Base-by-base conservation (phyloP, 2,329 filamentous ascomycete genomes). In the Fusarium globosum region DNA sequence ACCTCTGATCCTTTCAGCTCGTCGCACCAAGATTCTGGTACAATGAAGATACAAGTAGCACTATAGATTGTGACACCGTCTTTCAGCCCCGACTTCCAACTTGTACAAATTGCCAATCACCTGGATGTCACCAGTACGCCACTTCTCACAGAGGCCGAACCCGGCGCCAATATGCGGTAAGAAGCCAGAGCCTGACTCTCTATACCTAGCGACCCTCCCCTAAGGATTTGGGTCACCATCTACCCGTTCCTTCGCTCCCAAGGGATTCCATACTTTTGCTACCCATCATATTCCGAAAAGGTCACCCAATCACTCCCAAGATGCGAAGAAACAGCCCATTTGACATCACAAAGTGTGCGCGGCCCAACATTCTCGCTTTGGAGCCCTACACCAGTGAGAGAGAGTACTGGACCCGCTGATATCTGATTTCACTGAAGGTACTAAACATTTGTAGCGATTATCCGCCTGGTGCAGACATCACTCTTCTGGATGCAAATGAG, bases 391-490 rank as follows among this genome's bases (percentile, higher is more conserved):
- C 15, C 42, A 43, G 42, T 43, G 42, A 43, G 42, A 5, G 42
- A 43, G 42, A 23, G 42, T 43, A 43, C 4, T 43, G 23, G n/a
- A 1, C n/a, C n/a, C 42, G 1, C 10, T 18, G 10, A 18, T 23
- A 13, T 6, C 11, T 18, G 2, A 13, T 18, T 23, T 23, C 15
- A 18, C n/a, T 13, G 0, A 18, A 23, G 1, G 11, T 23, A 43
- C 42, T 43, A 43, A 43, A 8, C 0, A 23, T 1, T 43, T 18
- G 6, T 18, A 43, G 42, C 11, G 42, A 43, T 23, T 43, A 43
- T 43, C 42, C 42, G 0, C 42, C 42, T 18, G 42, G 16, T 8
- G 42, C n/a, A 8, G n/a, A 43, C 11, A 43, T 43, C n/a, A 43
- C 42, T 43, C 42, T 43, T 23, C 42, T 43, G 18, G 42, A 43